Evolutionary conservation across 1,284 basidiomycete genomes (phyloP), one percentile per base, ranked within the genome.

Genomic region (Irpex lacteus): DNA sequence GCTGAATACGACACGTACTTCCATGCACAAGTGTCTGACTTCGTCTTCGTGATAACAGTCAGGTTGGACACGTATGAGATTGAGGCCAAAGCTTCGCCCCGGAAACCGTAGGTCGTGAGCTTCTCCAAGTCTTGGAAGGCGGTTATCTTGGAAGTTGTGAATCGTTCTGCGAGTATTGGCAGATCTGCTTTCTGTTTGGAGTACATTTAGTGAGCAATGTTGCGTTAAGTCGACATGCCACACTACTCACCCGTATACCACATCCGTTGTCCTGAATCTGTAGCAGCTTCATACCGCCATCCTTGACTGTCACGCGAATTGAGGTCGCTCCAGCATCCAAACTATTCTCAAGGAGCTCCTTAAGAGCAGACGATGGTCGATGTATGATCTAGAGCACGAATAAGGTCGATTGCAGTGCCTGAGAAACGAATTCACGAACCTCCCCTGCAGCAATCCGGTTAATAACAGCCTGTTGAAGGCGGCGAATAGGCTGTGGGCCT

Each of bases 191-290:
- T 85, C 85, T 79, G 40, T 53, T 50, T 21, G 13, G 3, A 52
- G 26, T 26, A 26, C 26, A 26, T 26, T 26, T 26, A 26, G 26
- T 26, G 26, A 26, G 26, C 26, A 26, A 26, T 26, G 26, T 26
- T 26, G 26, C 26, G 26, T 26, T 26, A 26, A 26, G 26, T 26
- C 26, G 26, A 26, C 26, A 26, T 26, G 26, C 26, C 26, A 19
- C 4, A 6, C 5, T 11, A 63, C 86, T 71, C 69, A 95, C 95
- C 54, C 91, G 85, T 70, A 99, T 98, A 1, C 97, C 97, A 74
- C 86, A 93, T 0, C 97, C 98, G 72, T 99, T 98, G 74, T 99
- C 98, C 71, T 96, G 93, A 61, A 99, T 98, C 77, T 98, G 96
- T 32, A 99, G 84, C 56, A 96, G 80, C 75, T 98, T 99, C 80